Evolutionary conservation across 441 rosid genomes (phyloP).

Genomic region (Eruca vesicaria): DNA sequence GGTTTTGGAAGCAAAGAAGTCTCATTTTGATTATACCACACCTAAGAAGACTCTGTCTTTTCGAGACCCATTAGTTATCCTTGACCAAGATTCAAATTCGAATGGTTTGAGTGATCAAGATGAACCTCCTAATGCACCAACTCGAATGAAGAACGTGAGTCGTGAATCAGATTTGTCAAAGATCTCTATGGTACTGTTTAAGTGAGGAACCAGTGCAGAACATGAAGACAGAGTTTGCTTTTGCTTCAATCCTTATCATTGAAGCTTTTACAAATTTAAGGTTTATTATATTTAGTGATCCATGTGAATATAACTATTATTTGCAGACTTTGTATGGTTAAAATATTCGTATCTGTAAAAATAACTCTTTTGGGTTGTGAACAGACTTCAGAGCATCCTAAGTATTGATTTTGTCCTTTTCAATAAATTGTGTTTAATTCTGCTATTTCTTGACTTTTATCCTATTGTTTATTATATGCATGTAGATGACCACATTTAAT

Average conservation of each 20-base stretch:
- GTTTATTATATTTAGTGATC: slow-evolving; percentile 20
- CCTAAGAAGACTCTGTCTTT: slow-evolving; percentile 25
- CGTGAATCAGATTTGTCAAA: slow-evolving; percentile 23
- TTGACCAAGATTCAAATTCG: background rate
- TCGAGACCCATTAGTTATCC: slow-evolving; percentile 1
- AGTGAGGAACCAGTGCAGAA: slow-evolving; percentile 25
- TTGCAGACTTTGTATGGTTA: slow-evolving; percentile 9
- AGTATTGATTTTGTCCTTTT: slow-evolving; percentile 21
- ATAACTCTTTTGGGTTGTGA: slow-evolving; percentile 9
- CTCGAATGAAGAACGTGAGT: slow-evolving; percentile 2
- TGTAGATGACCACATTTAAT: background rate
- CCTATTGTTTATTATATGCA: background rate
- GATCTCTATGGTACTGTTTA: slow-evolving; percentile 33
- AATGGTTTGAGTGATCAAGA: slow-evolving; percentile 9
- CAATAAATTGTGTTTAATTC: background rate
- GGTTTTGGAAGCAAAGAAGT: slow-evolving; percentile 28
- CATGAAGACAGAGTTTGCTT: slow-evolving; percentile 17
- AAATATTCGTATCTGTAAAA: background rate
- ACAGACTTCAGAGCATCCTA: slow-evolving; percentile 37
- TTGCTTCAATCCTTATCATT: slow-evolving; percentile 13
- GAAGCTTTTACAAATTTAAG: background rate
- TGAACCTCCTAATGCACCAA: slow-evolving; percentile 34
- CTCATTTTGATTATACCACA: slow-evolving; percentile 35
- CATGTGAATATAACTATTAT: slow-evolving; percentile 35
- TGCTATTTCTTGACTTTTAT: background rate